phyloP scores from a whole-genome alignment of 1,139 yeast species.

The Kazachstania sp. region DNA sequence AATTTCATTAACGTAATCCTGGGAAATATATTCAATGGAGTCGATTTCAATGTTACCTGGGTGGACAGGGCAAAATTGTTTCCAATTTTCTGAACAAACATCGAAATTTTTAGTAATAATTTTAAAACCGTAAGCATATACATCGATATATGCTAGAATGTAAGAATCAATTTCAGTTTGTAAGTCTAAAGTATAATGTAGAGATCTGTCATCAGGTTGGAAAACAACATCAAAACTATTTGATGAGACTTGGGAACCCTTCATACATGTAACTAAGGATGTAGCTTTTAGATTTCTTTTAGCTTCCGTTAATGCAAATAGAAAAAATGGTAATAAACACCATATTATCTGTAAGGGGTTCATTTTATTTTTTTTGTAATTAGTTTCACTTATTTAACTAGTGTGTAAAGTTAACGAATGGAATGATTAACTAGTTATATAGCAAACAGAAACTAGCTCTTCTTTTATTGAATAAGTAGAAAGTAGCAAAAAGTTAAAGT shows the following conservation, averaged over 20 bases:
- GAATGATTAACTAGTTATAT: background rate
- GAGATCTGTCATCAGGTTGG: conserved; percentile 55
- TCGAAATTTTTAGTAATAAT: conserved; percentile 48
- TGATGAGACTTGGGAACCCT: conserved; percentile 56
- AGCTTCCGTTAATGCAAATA: conserved; percentile 12
- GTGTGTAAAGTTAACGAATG: background rate
- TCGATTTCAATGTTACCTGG: conserved; percentile 67
- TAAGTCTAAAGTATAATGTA: conserved; percentile 54
- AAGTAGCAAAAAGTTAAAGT: too few relatives aligned
- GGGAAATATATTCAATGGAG: conserved; percentile 50
- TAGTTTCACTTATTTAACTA: background rate
- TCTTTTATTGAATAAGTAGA: too few relatives aligned
- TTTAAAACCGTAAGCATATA: conserved; percentile 69
- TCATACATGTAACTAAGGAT: conserved; percentile 71
- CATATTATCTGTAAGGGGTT: conserved; percentile 28
- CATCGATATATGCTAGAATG: conserved; percentile 52
- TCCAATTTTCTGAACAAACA: conserved; percentile 54
- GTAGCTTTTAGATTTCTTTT: conserved; percentile 46
- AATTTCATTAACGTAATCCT: conserved; percentile 41
- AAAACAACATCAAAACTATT: conserved; percentile 58
- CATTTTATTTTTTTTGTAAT: too few relatives aligned
- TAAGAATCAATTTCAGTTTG: conserved; percentile 52
- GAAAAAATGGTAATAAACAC: conserved; percentile 18
- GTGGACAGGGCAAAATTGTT: conserved; percentile 70
- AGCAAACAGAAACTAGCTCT: too few relatives aligned